Evolutionary conservation across 2,329 filamentous ascomycete species (phyloP), one percentile per base, ranked within the genome.

Genomic region (Fusarium brevicatenulatum): DNA sequence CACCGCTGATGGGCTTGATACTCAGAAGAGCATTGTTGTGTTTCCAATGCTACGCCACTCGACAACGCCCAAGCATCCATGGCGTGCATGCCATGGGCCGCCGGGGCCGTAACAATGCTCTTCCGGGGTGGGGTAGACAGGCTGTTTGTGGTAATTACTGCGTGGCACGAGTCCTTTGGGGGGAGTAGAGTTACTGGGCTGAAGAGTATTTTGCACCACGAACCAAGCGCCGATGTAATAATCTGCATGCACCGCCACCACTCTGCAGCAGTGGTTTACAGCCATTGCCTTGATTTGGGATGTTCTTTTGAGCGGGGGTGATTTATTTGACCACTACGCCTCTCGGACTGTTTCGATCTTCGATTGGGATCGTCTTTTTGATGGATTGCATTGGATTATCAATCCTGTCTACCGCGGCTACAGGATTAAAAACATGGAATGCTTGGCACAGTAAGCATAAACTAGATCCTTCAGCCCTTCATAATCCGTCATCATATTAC

Each of bases 71-170:
- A 42, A 21, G 37, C 15, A 28, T 34, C 11, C 49, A 52, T 25
- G 44, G 57, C 54, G 36, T 54, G 52, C 55, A 13, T 36, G 28
- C 21, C 54, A 44, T 46, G 50, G 50, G 50, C 50, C 30, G 60
- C 37, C 54, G 61, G 55, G 44, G 34, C 37, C 61, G 44, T 61
- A 61, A 61, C 21, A 64, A 68, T 52, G 30, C 66, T 68, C 65
- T 56, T 46, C 66, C 49, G 50, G n/a, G 21, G 32, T n/a, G 57
- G 34, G 37, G 47, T 18, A 21, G 19, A 19, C 47, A 13, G 11
- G 9, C 39, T 42, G 19, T 43, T 68, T 56, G 47, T 61, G 23
- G 64, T 49, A 55, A 55, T 63, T 54, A 50, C 63, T 43, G 56
- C 40, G 39, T 55, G 66, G 30, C 49, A 63, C 43, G 32, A 32